Percentiles rank a stretch among this genome's conserved stretches.
Evolutionary conservation across 139 green algal species (phyloP).

Genomic region (Chlamydomonas sp.): DNA sequence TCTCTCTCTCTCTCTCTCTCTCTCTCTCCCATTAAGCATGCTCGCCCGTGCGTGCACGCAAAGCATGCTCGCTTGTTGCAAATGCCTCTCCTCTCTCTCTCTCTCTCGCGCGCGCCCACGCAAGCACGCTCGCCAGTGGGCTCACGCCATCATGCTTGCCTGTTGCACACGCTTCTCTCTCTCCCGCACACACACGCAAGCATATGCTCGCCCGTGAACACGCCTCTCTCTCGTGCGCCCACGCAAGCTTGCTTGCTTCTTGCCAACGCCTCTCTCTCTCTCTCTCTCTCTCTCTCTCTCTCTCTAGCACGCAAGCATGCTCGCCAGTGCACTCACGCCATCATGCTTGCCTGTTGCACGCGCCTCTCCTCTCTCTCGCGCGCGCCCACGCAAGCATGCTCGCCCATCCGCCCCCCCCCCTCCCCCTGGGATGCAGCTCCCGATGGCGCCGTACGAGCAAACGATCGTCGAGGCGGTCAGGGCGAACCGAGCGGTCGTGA

Average conservation of each 20-base stretch:
- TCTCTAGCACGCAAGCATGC: neutral
- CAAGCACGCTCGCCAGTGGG: neutral
- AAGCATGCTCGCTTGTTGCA: too few species aligned
- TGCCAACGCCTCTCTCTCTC: too few species aligned
- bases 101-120: neutral
- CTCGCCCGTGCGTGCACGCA: too few species aligned
- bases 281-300: neutral
- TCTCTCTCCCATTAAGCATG: too few species aligned
- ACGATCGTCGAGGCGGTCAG: conserved; percentile 53
- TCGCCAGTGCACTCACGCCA: neutral
- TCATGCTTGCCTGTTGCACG: neutral
- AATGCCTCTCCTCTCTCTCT: conserved; percentile 1
- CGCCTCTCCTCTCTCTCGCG: neutral
- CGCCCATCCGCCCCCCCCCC: conserved; percentile 25
- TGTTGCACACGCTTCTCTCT: neutral
- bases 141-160: neutral
- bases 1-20: neutral
- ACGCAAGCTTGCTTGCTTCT: too few species aligned
- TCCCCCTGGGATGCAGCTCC: conserved; percentile 42
- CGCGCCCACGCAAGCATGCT: conserved; percentile 8
- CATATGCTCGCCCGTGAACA: conserved; percentile 23
- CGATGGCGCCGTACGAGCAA: conserved; percentile 36
- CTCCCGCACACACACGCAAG: neutral
- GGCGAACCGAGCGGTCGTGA: conserved; percentile 53
- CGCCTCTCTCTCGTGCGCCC: too few species aligned